Base-by-base conservation (phyloP, 2,329 filamentous ascomycete species). In the Ceratocystis cubensis region DNA sequence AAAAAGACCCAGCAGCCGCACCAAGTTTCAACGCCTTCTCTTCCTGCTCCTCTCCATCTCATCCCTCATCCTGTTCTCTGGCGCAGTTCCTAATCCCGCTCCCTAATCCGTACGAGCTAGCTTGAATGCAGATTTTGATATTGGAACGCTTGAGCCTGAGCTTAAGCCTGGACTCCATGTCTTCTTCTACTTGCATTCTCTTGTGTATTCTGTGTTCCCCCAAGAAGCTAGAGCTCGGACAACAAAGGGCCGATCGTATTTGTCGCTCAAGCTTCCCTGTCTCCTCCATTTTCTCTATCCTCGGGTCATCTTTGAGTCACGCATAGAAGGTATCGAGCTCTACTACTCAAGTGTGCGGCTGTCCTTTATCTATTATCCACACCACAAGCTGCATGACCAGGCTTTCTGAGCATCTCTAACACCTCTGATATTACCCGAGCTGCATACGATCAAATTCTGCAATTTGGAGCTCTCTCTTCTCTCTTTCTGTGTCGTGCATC, bases 241-340 rank as follows among this genome's bases (percentile, higher is more conserved):
- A 28, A 5, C 28, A 53, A 48, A 10, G 62, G 62, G 62, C 44
- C 62, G 56, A 59, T 59, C 48, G 56, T 33, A 37, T 30, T 57
- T 20, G 56, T 30, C 28, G 28, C 56, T n/a, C 56, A 59, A 30
- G 22, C 56, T 20, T 37, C 33, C 56, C 37, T 20, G 25, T 10
- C 56, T 25, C 25, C 50, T 56, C 50, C 5, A 20, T 56, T 6
- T 56, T 28, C 50, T 28, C 46, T 6, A 2, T 48, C 46, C 20
- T 53, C 48, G 20, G 20, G 22, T 2, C 48, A 28, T 15, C 48
- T 28, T 25, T 53, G 3, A 10, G 17, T 37, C 53, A 30, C 56
- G 28, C 7, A 17, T n/a, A 5, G 56, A 33, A 59, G 56, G 13
- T 8, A 28, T 28, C 28, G 4, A 28, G 5, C 28, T 28, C 28